These are phyloP conservation scores for Candida railenensis DNA, from an alignment of 805 yeast genomes.

Conservation along the genomic window DNA sequence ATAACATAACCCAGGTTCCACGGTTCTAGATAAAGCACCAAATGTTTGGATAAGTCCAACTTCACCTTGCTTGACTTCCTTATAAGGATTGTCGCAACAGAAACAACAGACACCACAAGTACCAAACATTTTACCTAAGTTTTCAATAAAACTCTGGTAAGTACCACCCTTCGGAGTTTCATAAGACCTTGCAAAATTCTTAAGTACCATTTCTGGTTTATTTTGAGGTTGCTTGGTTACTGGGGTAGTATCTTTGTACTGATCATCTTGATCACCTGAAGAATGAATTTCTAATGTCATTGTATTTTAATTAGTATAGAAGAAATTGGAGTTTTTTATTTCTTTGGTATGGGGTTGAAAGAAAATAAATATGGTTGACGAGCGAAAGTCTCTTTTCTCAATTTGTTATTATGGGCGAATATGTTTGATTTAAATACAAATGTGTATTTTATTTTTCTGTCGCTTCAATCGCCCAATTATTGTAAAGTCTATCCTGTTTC, in stretches of 20 bases:
- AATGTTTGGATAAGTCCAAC: constrained; percentile 68
- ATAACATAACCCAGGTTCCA: constrained; percentile 66
- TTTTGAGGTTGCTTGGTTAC: constrained; percentile 18
- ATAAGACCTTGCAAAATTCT: constrained; percentile 41
- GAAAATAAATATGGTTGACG: not conserved
- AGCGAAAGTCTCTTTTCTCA: too few species aligned
- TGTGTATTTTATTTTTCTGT: not conserved
- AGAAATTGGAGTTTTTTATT: not conserved
- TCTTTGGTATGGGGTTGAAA: too few species aligned
- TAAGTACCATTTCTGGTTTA: constrained; percentile 41
- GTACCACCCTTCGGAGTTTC: constrained; percentile 38
- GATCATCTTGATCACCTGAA: not conserved
- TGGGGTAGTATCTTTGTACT: constrained; percentile 1
- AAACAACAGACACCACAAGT: constrained; percentile 56
- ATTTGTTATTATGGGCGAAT: too few species aligned
- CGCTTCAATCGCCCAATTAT: not conserved
- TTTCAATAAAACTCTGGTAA: constrained; percentile 40
- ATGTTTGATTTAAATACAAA: too few species aligned
- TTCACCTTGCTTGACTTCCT: constrained; percentile 60
- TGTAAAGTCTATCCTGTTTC: not conserved
- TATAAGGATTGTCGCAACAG: constrained; percentile 58
- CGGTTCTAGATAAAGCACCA: constrained; percentile 63
- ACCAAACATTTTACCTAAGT: constrained; percentile 50
- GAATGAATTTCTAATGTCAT: not conserved
- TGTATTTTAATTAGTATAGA: not conserved